phyloP scores from a whole-genome alignment of 208 protist species.

The Leishmania amazonensis region DNA sequence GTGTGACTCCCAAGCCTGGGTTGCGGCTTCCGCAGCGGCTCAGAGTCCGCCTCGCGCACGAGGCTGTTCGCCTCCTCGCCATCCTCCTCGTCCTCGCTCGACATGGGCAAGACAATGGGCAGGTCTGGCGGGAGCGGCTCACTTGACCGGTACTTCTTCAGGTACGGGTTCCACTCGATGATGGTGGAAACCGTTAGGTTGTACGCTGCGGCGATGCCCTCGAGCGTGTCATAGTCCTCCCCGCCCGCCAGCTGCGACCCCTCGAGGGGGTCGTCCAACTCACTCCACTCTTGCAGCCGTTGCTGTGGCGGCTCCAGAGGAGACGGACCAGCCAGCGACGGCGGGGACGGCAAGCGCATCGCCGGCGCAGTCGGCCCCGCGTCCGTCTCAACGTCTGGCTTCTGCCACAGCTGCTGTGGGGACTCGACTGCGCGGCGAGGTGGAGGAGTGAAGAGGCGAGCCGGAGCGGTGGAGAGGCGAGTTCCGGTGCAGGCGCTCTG shows the following conservation, averaged over 20 bases:
- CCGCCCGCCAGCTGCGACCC: constrained; percentile 3
- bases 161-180: constrained; percentile 70
- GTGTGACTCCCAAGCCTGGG: constrained; percentile 1
- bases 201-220: constrained; percentile 59
- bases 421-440: background rate
- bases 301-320: background rate
- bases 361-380: background rate
- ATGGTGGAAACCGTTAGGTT: constrained; percentile 46
- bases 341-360: background rate
- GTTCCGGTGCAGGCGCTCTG: background rate
- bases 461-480: background rate
- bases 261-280: background rate
- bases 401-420: background rate
- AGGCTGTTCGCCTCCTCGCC: constrained; percentile 3
- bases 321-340: background rate
- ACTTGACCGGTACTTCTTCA: constrained; percentile 47
- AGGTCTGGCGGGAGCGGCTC: constrained; percentile 77
- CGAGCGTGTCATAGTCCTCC: constrained; percentile 74
- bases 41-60: background rate
- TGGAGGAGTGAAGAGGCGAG: background rate
- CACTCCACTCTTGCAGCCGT: background rate
- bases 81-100: constrained; percentile 28
- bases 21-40: background rate
- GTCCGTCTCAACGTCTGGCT: background rate
- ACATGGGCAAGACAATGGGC: constrained; percentile 63